phyloP scores from a whole-genome alignment of 2,329 filamentous ascomycete species.

The Acephala macrosclerotiorum region DNA sequence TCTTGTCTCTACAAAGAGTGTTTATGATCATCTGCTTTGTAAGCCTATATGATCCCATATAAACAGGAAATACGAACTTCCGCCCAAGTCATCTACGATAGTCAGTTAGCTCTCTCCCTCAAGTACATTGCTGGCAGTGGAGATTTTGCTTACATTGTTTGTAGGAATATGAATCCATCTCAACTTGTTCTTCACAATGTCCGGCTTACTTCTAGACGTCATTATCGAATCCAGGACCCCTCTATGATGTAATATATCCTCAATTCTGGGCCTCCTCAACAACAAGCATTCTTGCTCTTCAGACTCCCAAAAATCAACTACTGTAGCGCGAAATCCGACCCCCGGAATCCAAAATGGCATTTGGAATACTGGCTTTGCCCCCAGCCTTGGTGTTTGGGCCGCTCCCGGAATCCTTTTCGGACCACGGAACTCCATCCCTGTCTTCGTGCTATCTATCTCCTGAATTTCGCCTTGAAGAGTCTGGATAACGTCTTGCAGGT shows the following conservation, averaged over 20 bases:
- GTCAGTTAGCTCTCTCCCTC: background rate
- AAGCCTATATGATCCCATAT: constrained; percentile 20
- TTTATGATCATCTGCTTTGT: constrained; percentile 4
- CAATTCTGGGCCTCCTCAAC: constrained; percentile 1
- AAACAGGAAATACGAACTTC: constrained; percentile 37
- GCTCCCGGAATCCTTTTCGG: background rate
- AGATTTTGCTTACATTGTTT: constrained; percentile 37
- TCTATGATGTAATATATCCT: background rate
- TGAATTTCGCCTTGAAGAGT: background rate
- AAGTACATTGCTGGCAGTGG: no score
- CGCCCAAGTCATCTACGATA: constrained; percentile 38
- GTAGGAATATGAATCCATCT: constrained; percentile 41
- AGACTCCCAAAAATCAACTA: constrained; percentile 17
- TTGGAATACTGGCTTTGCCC: constrained; percentile 16
- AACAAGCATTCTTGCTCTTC: constrained; percentile 7
- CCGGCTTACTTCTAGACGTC: background rate
- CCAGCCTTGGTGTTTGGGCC: background rate
- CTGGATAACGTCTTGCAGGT: constrained; percentile 12
- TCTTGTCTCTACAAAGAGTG: constrained; percentile 14
- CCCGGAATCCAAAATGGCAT: constrained; percentile 19
- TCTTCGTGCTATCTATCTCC: background rate
- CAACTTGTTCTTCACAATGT: constrained; percentile 13
- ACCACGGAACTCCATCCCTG: background rate
- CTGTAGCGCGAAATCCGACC: constrained; percentile 11
- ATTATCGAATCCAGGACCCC: background rate